Evolutionary conservation across 805 yeast species (phyloP).

Genomic region (Pichia deserticola): DNA sequence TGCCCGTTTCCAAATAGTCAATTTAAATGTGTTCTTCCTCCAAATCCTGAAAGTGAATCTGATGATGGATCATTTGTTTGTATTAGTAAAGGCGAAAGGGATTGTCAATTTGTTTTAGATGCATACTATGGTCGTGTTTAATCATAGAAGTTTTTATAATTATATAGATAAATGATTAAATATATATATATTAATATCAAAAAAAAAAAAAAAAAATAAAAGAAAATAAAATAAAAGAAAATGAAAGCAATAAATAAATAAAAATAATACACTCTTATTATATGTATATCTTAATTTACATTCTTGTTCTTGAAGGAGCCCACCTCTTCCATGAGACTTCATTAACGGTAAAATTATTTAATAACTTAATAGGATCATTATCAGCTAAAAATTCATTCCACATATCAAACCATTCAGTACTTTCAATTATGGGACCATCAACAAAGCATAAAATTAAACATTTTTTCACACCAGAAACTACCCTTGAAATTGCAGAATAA

Average conservation of each 20-base stretch:
- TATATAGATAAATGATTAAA: too few species aligned
- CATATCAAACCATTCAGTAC: conserved; percentile 13
- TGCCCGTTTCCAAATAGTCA: conserved; percentile 87
- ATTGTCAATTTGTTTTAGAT: conserved; percentile 77
- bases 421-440: conserved; percentile 38
- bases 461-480: conserved; percentile 82
- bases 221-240: not conserved
- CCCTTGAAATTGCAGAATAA: conserved; percentile 66
- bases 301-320: conserved; percentile 81
- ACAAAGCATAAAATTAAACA: conserved; percentile 65
- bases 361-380: conserved; percentile 23
- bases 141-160: too few species aligned
- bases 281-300: conserved; percentile 30
- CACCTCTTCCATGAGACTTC: conserved; percentile 74
- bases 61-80: conserved; percentile 53
- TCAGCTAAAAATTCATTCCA: conserved; percentile 10
- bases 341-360: conserved; percentile 39
- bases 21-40: conserved; percentile 68
- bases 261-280: too few species aligned
- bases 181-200: not conserved
- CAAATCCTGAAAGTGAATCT: not conserved
- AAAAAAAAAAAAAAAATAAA: not conserved
- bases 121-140: conserved; percentile 56
- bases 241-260: not conserved
- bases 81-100: conserved; percentile 71